These are phyloP conservation scores for Solanum hybrid DNA, from an alignment of 305 asterid genomes.

Conservation along the genomic window DNA sequence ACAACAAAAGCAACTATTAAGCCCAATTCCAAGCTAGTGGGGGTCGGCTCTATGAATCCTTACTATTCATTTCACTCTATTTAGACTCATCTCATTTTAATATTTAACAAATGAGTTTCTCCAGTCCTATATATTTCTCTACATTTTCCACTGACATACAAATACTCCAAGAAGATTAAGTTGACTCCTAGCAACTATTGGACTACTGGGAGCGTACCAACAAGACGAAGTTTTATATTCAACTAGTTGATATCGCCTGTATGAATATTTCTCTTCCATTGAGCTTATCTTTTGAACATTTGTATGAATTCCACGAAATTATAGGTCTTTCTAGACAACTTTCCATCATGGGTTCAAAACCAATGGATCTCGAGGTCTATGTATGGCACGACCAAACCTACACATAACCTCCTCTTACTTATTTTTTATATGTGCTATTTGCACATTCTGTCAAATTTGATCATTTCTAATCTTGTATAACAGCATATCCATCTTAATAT, in stretches of 20 bases:
- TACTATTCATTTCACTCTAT: not conserved
- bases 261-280: not conserved
- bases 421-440: not conserved
- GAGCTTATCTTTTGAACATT: not conserved
- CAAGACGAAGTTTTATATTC: not conserved
- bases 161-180: not conserved
- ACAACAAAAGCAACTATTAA: not conserved
- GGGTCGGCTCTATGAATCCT: not conserved
- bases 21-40: not conserved
- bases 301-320: not conserved
- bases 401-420: not conserved
- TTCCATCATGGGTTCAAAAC: not conserved
- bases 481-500: not conserved
- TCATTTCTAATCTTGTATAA: not conserved
- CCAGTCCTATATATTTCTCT: not conserved
- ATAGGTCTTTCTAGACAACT: not conserved
- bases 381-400: not conserved
- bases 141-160: not conserved
- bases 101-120: not conserved
- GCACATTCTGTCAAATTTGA: not conserved
- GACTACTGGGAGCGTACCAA: not conserved
- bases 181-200: not conserved
- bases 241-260: not conserved
- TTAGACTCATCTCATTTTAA: not conserved
- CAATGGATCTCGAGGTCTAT: not conserved